These are phyloP conservation scores for Irpex sp. DNA, from an alignment of 1,284 basidiomycete species.

Conservation along the genomic window DNA sequence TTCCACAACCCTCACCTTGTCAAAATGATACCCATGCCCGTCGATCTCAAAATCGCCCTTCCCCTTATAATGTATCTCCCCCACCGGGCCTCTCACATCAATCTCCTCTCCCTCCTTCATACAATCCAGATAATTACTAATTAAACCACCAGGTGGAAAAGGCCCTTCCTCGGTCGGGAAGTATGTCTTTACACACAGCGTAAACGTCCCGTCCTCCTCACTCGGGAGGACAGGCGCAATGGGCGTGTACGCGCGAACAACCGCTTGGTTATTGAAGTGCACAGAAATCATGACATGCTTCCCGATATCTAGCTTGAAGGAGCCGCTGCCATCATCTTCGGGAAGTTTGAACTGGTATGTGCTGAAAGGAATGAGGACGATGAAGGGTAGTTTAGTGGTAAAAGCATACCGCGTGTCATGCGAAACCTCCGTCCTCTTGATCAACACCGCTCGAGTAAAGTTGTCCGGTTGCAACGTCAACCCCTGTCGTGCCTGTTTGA, in stretches of 20 bases:
- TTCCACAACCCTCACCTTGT: constrained; percentile 11
- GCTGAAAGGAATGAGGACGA: constrained; percentile 1
- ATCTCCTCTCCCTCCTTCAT: constrained; percentile 23
- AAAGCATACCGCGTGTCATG: constrained; percentile 14
- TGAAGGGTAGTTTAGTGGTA: background rate
- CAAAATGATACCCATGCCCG: constrained; percentile 15
- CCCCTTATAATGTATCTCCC: constrained; percentile 19
- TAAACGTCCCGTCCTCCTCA: constrained; percentile 26
- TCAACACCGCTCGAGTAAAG: constrained; percentile 16
- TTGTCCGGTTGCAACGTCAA: constrained; percentile 20
- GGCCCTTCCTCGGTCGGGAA: constrained; percentile 13
- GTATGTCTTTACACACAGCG: constrained; percentile 25
- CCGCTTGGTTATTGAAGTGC: constrained; percentile 23
- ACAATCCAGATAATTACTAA: constrained; percentile 24
- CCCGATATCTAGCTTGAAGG: constrained; percentile 21
- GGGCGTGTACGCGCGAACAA: constrained; percentile 22
- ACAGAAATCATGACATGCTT: constrained; percentile 19
- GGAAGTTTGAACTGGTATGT: constrained; percentile 22
- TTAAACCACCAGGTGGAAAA: constrained; percentile 20
- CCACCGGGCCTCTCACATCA: constrained; percentile 21
- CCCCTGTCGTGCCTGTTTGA: constrained; percentile 17
- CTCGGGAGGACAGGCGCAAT: constrained; percentile 18
- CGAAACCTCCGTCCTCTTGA: constrained; percentile 14
- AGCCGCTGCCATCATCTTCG: constrained; percentile 8
- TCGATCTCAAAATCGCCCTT: constrained; percentile 18